Base-by-base conservation (phyloP, 768 basidiomycete genomes). In the Pulveroboletus ravenelii region DNA sequence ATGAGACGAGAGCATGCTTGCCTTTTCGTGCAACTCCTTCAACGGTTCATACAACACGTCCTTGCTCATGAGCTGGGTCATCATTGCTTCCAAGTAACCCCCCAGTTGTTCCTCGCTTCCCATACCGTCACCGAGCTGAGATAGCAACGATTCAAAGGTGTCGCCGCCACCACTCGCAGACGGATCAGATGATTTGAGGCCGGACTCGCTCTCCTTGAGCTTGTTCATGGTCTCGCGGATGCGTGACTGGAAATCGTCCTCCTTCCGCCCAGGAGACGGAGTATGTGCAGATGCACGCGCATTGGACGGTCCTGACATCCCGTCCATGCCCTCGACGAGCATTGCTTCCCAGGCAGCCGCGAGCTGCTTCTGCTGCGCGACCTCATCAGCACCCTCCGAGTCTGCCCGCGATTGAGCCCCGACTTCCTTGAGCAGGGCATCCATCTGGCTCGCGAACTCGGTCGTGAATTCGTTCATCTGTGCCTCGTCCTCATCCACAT, bases 31-130 rank as follows among this genome's bases (percentile, higher is more conserved):
- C 44, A 95, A 68, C 62, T 95, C 92, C 57, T 87, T 89, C 50
- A 94, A 63, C 0, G 93, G 92, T 40, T 92, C 89, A 56, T 93
- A 86, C n/a, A 94, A 69, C 80, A 69, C 54, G 0, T 69, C 62
- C 34, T 67, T 69, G 34, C 57, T 36, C 67, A 67, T 69, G 30
- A 69, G 54, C 35, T 65, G 62, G 3, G 65, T 56, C 65, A 67
- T 66, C 64, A 94, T 87, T 23, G 65, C 78, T 64, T 93, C 89
- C 9, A 95, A 74, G 53, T 92, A 70, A 1, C 75, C 79, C 38
- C 85, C 78, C 12, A 93, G 62, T 23, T 82, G 79, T 1, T 74
- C 74, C 2, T 81, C 79, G 25, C 69, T 64, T 23, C 73, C 68
- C 12, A 66, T 69, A 2, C 59, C 62, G 9, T 69, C 71, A 1